Conservation (phyloP, 2,329 filamentous ascomycete species). For the Botrytis pseudocinerea region DNA sequence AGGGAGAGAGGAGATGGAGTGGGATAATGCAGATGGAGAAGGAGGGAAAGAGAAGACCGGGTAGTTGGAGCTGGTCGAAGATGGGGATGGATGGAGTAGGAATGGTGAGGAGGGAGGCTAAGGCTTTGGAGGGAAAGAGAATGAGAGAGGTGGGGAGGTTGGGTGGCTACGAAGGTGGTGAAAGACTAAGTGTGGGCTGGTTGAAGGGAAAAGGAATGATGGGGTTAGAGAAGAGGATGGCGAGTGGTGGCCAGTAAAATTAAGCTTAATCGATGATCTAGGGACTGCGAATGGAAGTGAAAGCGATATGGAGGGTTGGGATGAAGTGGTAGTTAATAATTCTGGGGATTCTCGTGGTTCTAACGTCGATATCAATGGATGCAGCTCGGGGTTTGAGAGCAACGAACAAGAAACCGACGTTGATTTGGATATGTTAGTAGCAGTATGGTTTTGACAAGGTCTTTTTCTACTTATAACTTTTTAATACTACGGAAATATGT, state of each 20-base stretch:
- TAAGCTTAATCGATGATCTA: not conserved
- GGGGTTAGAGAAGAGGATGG: constrained; percentile 10
- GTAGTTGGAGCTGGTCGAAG: constrained; percentile 16
- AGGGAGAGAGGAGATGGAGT: constrained; percentile 16
- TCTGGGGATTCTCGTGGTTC: not conserved
- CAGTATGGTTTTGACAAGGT: constrained; percentile 16
- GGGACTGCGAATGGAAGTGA: not conserved
- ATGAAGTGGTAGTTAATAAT: not conserved
- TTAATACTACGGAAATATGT: not conserved
- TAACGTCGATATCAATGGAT: too few species aligned
- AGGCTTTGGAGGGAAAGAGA: constrained; percentile 15
- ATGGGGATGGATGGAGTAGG: constrained; percentile 21
- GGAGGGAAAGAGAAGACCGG: constrained; percentile 15
- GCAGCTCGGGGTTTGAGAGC: not conserved
- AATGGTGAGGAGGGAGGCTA: constrained; percentile 9
- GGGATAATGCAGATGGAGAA: constrained; percentile 10
- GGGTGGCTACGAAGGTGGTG: constrained; percentile 16
- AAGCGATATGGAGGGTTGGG: constrained; percentile 12
- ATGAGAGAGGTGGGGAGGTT: constrained; percentile 16
- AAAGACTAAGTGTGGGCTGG: not conserved
- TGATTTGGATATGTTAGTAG: constrained; percentile 22
- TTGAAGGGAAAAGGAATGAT: constrained; percentile 3
- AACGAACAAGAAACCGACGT: constrained; percentile 3
- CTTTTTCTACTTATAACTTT: constrained; percentile 6
- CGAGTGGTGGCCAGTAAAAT: not conserved